These are phyloP conservation scores for Mychonastes homosphaera DNA, from an alignment of 139 green algal genomes.

Conservation along the genomic window DNA sequence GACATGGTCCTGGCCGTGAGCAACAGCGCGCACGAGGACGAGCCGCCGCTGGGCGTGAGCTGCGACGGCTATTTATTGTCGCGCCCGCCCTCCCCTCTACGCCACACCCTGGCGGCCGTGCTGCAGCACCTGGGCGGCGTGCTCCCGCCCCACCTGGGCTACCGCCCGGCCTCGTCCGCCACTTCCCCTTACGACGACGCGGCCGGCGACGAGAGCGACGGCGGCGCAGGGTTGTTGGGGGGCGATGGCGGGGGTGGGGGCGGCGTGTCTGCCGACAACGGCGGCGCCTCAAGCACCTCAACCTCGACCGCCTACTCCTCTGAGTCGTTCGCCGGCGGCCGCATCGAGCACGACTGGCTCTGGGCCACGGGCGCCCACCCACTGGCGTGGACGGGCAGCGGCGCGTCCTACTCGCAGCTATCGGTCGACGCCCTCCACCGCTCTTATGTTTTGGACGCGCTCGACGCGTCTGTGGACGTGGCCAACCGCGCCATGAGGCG, in stretches of 20 bases:
- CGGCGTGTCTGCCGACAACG: background rate
- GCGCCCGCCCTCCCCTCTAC: slow-evolving; percentile 33
- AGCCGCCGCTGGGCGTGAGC: slow-evolving; percentile 47
- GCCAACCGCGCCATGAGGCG: background rate
- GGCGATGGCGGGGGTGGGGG: background rate
- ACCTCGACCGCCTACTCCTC: background rate
- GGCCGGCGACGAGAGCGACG: background rate
- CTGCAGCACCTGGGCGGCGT: slow-evolving; percentile 49
- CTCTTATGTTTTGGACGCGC: slow-evolving; percentile 1
- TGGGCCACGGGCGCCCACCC: slow-evolving; percentile 42
- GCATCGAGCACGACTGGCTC: slow-evolving; percentile 45
- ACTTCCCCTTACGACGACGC: too few species aligned
- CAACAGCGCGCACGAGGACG: slow-evolving; percentile 37
- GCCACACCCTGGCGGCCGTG: slow-evolving; percentile 38
- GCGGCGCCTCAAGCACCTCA: background rate
- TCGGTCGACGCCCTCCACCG: background rate
- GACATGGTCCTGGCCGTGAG: slow-evolving; percentile 54
- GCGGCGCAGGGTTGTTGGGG: background rate
- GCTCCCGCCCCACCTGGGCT: slow-evolving; percentile 52
- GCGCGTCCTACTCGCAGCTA: background rate
- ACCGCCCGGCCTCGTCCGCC: slow-evolving; percentile 17
- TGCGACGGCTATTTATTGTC: slow-evolving; percentile 38
- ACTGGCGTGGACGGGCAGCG: slow-evolving; percentile 33
- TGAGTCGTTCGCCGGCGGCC: background rate
- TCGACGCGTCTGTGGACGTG: background rate